These are phyloP conservation scores for Lentinus brumalis DNA, from an alignment of 768 basidiomycete genomes.

Conservation along the genomic window DNA sequence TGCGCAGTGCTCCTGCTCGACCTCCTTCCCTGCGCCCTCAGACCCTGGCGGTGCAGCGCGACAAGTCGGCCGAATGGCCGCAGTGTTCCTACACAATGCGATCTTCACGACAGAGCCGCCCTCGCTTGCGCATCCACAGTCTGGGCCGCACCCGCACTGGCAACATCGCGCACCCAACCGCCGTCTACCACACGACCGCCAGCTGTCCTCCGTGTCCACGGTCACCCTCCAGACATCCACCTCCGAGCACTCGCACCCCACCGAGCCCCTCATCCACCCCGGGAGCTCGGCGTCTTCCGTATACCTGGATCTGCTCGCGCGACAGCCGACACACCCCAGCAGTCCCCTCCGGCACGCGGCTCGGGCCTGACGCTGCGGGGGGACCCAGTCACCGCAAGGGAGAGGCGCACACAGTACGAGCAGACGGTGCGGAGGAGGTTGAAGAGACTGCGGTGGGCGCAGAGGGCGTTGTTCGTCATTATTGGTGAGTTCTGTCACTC, in stretches of 20 bases:
- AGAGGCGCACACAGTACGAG: slow-evolving; percentile 35
- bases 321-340: slow-evolving; percentile 48
- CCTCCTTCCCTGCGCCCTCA: background rate
- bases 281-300: slow-evolving; percentile 30
- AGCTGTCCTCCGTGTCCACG: slow-evolving; percentile 32
- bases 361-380: slow-evolving; percentile 30
- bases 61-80: slow-evolving; percentile 47
- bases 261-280: slow-evolving; percentile 33
- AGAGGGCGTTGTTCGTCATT: slow-evolving; percentile 32
- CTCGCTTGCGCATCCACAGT: background rate
- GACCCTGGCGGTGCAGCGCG: background rate
- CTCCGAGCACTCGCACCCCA: slow-evolving; percentile 34
- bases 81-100: slow-evolving; percentile 58
- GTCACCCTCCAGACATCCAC: slow-evolving; percentile 30
- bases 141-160: background rate
- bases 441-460: slow-evolving; percentile 35
- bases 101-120: slow-evolving; percentile 39
- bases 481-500: slow-evolving; percentile 36
- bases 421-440: slow-evolving; percentile 33
- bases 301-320: slow-evolving; percentile 40
- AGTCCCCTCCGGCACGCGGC: slow-evolving; percentile 35
- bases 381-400: slow-evolving; percentile 34
- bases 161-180: background rate
- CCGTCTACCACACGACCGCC: slow-evolving; percentile 23
- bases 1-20: background rate